phyloP scores from a whole-genome alignment of 2,329 filamentous ascomycete genomes.

The Tolypocladium amazonense region DNA sequence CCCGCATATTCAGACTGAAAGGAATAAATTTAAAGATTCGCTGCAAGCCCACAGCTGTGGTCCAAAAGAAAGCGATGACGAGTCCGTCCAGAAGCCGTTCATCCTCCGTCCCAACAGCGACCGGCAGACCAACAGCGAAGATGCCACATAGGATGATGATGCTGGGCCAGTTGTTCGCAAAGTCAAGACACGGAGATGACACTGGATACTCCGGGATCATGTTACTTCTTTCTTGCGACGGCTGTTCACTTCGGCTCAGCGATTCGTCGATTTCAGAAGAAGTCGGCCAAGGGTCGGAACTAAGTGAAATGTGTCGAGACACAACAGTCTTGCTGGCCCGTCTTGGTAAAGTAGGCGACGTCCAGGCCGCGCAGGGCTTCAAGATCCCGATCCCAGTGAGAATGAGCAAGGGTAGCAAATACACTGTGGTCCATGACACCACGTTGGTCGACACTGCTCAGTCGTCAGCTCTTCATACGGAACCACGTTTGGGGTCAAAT shows the following conservation, averaged over 20 bases:
- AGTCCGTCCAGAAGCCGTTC: conserved; percentile 33
- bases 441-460: conserved; percentile 22
- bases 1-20: not conserved
- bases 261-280: not conserved
- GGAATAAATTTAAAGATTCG: conserved; percentile 17
- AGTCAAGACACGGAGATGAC: not conserved
- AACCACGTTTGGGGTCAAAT: conserved; percentile 9
- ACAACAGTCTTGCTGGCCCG: not conserved
- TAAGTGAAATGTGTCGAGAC: not conserved
- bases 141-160: conserved; percentile 20
- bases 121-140: conserved; percentile 28
- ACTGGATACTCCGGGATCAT: too few relatives aligned
- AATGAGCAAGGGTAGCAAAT: conserved; percentile 12
- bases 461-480: conserved; percentile 4
- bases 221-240: not conserved
- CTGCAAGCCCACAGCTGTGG: conserved; percentile 27
- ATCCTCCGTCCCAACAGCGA: conserved; percentile 21
- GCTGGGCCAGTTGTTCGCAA: conserved; percentile 11
- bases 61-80: conserved; percentile 39
- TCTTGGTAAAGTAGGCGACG: not conserved
- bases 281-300: not conserved
- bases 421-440: conserved; percentile 22
- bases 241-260: not conserved
- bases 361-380: not conserved
- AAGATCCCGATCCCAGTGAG: not conserved